phyloP scores from a whole-genome alignment of 2,329 filamentous ascomycete species.

The Macrophomina pseudophaseolina region DNA sequence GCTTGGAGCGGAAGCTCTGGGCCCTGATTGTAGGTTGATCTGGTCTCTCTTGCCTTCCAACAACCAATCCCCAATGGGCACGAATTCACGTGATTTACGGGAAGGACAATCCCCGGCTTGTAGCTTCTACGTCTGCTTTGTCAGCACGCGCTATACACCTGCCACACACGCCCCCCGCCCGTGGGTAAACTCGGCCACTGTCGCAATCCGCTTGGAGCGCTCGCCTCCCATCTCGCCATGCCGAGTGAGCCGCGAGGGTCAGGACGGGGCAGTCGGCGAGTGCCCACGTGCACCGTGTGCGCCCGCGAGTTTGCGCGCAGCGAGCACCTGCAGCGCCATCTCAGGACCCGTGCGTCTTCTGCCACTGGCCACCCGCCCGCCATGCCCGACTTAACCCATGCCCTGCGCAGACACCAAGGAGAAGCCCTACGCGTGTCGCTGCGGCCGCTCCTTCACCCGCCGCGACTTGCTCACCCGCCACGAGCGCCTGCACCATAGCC shows the following conservation, averaged over 20 bases:
- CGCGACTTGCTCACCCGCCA: conserved; percentile 16
- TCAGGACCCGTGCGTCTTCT: conserved; percentile 33
- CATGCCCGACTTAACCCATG: conserved; percentile 29
- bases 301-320: conserved; percentile 8
- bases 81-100: too few relatives aligned
- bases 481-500: conserved; percentile 29
- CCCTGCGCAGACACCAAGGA: conserved; percentile 16
- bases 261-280: conserved; percentile 5
- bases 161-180: too few relatives aligned
- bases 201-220: too few relatives aligned
- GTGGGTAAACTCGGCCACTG: too few relatives aligned
- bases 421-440: conserved; percentile 13
- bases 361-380: conserved; percentile 16
- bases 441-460: conserved; percentile 7
- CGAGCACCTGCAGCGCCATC: conserved; percentile 19
- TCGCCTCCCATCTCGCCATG: background rate
- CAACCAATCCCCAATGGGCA: too few relatives aligned
- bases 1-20: too few relatives aligned
- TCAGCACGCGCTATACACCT: too few relatives aligned
- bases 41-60: too few relatives aligned
- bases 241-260: background rate
- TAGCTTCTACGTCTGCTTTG: too few relatives aligned
- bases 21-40: too few relatives aligned
- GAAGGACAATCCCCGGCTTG: too few relatives aligned
- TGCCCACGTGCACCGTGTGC: conserved; percentile 9